Evolutionary conservation across 495 filamentous ascomycete genomes (phyloP).

Genomic region (Aspergillus sclerotiicarbonarius): DNA sequence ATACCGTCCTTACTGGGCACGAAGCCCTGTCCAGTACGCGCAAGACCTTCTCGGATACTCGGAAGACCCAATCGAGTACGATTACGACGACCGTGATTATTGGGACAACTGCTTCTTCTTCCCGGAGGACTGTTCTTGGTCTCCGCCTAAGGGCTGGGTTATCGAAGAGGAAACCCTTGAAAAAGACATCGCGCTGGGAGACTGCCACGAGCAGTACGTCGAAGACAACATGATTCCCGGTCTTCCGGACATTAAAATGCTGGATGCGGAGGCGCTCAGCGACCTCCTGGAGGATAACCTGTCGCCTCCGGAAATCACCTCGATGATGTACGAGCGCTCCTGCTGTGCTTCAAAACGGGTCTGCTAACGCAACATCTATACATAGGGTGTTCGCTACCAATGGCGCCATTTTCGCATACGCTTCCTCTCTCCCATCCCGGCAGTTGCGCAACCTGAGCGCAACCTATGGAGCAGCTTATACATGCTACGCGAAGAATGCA

Average conservation of each 20-base stretch:
- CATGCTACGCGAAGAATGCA: constrained; percentile 46
- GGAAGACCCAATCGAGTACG: constrained; percentile 48
- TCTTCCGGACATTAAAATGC: constrained; percentile 49
- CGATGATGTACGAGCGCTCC: constrained; percentile 36
- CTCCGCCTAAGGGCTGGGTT: constrained; percentile 35
- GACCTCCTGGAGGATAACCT: constrained; percentile 49
- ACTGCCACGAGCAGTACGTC: constrained; percentile 13
- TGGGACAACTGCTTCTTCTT: constrained; percentile 49
- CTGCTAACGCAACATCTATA: neutral
- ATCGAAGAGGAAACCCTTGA: constrained; percentile 24
- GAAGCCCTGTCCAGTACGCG: constrained; percentile 37
- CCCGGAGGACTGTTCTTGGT: constrained; percentile 48
- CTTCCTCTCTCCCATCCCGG: constrained; percentile 41
- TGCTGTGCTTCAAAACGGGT: neutral
- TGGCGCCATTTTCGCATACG: constrained; percentile 47
- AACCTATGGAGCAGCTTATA: constrained; percentile 49
- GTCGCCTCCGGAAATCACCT: constrained; percentile 47
- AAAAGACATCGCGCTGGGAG: constrained; percentile 13
- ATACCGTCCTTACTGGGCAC: constrained; percentile 46
- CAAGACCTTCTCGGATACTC: constrained; percentile 41
- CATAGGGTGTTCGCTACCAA: constrained; percentile 42
- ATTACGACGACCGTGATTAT: constrained; percentile 46
- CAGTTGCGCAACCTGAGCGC: constrained; percentile 47
- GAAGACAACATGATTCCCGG: constrained; percentile 41
- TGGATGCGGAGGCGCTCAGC: constrained; percentile 46